phyloP scores from a whole-genome alignment of 805 yeast species.

The Wickerhamomyces rabaulensis region DNA sequence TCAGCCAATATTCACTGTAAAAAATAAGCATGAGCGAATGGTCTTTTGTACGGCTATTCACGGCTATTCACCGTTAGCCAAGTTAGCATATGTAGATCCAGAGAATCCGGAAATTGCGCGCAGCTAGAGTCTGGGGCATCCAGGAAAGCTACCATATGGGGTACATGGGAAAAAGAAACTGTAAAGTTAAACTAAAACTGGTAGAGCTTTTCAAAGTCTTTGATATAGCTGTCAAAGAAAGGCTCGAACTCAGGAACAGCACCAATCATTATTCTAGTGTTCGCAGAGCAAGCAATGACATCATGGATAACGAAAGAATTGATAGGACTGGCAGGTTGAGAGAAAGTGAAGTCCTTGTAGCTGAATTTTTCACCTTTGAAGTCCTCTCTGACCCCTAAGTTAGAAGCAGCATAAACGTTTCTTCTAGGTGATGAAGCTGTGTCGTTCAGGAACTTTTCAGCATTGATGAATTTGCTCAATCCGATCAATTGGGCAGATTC shows the following conservation, averaged over 20 bases:
- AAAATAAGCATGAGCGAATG: no score
- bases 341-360: constrained; percentile 1
- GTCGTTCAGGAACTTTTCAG: background rate
- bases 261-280: constrained; percentile 1
- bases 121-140: no score
- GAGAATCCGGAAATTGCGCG: no score
- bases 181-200: background rate
- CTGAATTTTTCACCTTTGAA: background rate
- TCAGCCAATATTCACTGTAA: no score
- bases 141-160: no score
- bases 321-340: constrained; percentile 9
- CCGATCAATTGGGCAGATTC: constrained; percentile 6
- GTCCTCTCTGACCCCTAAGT: constrained; percentile 2
- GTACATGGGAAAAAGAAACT: no score
- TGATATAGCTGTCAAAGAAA: background rate
- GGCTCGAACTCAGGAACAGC: constrained; percentile 4
- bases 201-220: background rate
- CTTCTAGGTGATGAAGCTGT: constrained; percentile 1
- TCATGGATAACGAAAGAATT: constrained; percentile 6
- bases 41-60: no score
- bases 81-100: no score
- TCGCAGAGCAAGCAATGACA: constrained; percentile 2
- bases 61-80: no score
- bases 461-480: constrained; percentile 2
- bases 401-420: constrained; percentile 5